A percentile compares a stretch with the other conserved stretches of the same genome.
Conservation (phyloP, 2,329 filamentous ascomycete genomes). For the Parafenestella ontariensis region DNA sequence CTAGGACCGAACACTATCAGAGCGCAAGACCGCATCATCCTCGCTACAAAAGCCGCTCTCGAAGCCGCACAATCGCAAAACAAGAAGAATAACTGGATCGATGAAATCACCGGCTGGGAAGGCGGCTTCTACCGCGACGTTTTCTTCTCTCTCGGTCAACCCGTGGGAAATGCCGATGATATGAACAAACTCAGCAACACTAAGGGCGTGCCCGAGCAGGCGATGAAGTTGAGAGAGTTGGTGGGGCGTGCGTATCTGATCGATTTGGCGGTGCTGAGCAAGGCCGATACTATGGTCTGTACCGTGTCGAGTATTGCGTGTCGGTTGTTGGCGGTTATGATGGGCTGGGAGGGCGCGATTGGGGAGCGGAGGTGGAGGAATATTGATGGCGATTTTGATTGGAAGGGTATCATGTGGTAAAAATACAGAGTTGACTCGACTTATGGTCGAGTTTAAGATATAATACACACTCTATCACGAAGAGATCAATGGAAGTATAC, state of each 20-base stretch:
- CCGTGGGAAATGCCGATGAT: slow-evolving; percentile 39
- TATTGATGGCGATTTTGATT: slow-evolving; percentile 57
- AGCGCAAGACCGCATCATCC: slow-evolving; percentile 78
- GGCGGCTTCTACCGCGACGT: slow-evolving; percentile 83
- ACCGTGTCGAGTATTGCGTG: slow-evolving; percentile 74
- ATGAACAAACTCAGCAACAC: slow-evolving; percentile 26
- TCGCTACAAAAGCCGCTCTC: slow-evolving; percentile 69
- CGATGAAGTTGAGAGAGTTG: slow-evolving; percentile 73
- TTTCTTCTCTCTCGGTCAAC: slow-evolving; percentile 76
- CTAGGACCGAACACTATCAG: slow-evolving; percentile 61
- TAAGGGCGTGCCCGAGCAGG: slow-evolving; percentile 49
- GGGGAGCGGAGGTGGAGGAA: slow-evolving; percentile 72
- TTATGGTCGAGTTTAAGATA: background rate
- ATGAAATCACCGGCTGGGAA: slow-evolving; percentile 84
- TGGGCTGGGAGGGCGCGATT: slow-evolving; percentile 73
- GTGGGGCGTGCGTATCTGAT: slow-evolving; percentile 83
- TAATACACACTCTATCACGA: background rate
- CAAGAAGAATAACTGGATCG: slow-evolving; percentile 64
- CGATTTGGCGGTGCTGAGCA: slow-evolving; percentile 76
- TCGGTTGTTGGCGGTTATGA: slow-evolving; percentile 79
- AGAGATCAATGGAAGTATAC: no score
- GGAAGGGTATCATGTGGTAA: slow-evolving; percentile 48
- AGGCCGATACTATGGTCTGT: slow-evolving; percentile 75
- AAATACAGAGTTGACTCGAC: background rate
- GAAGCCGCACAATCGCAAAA: slow-evolving; percentile 41